Conservation (phyloP, 2,329 filamentous ascomycete genomes). For the Xylaria sp. region DNA sequence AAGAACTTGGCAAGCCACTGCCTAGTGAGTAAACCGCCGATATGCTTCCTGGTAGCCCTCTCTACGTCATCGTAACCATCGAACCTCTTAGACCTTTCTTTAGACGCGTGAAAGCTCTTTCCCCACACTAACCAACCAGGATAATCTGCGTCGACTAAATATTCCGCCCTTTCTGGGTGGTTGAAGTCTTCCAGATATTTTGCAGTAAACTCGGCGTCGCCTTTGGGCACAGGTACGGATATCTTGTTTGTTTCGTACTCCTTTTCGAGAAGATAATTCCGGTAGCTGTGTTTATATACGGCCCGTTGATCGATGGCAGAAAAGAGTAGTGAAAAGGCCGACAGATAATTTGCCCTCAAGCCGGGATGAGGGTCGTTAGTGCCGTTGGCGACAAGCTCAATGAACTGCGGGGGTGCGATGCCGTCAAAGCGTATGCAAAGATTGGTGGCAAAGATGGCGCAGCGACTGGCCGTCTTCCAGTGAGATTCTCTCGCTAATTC, state of each 20-base stretch:
- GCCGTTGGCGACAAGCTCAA: constrained; percentile 83
- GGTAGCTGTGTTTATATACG: constrained; percentile 85
- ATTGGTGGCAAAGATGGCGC: constrained; percentile 89
- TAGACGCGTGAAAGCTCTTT: constrained; percentile 83
- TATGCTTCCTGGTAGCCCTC: constrained; percentile 76
- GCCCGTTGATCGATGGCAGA: constrained; percentile 89
- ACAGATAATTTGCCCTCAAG: constrained; percentile 82
- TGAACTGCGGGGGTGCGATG: constrained; percentile 82
- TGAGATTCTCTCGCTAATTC: constrained; percentile 82
- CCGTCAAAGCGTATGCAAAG: constrained; percentile 92
- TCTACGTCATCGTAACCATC: constrained; percentile 84
- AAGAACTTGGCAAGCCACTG: constrained; percentile 92
- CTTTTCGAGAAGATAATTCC: constrained; percentile 84
- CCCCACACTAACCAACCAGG: constrained; percentile 98
- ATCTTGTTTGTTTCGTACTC: constrained; percentile 83
- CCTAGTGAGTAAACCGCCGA: constrained; percentile 81
- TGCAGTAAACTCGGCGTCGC: constrained; percentile 81
- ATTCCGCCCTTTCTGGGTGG: constrained; percentile 77
- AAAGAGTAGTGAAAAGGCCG: constrained; percentile 80
- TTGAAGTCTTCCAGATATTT: constrained; percentile 83
- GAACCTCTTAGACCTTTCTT: constrained; percentile 75
- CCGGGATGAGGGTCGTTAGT: constrained; percentile 92
- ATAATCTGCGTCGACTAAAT: constrained; percentile 91
- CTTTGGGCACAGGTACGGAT: constrained; percentile 75
- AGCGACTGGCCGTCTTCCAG: constrained; percentile 95